A percentile compares a stretch with the other conserved stretches of the same genome.
phyloP scores from a whole-genome alignment of 2,329 filamentous ascomycete species.

The Aspergillus hortae region DNA sequence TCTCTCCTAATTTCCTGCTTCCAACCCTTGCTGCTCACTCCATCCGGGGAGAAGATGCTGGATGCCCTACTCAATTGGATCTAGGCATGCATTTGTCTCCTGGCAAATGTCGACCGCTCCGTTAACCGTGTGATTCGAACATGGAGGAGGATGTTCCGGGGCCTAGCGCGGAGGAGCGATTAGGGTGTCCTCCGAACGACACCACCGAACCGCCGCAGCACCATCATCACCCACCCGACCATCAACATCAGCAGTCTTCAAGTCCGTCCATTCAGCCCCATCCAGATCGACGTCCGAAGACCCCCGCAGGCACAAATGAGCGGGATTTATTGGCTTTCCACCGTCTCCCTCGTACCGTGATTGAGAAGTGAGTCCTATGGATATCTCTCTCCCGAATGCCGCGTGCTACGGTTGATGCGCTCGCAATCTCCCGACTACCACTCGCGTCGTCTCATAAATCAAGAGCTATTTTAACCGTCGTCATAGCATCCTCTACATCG shows the following conservation, averaged over 20 bases:
- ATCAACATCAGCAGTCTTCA: no score
- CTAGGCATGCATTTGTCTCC: conserved; percentile 10
- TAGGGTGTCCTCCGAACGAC: conserved; percentile 9
- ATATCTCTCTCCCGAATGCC: not conserved
- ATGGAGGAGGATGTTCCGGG: conserved; percentile 24
- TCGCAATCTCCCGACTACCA: not conserved
- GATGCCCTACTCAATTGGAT: conserved; percentile 14
- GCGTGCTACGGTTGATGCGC: not conserved
- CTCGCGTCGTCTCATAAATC: not conserved
- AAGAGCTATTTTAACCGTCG: conserved; percentile 17
- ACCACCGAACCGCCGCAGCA: conserved; percentile 2
- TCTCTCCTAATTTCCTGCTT: not conserved
- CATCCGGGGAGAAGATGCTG: conserved; percentile 7
- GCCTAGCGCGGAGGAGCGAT: conserved; percentile 13
- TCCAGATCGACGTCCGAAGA: conserved; percentile 6
- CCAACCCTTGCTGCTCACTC: conserved; percentile 8
- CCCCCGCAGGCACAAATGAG: conserved; percentile 4
- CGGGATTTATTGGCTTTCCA: conserved; percentile 16
- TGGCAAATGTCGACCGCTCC: conserved; percentile 16
- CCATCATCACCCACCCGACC: not conserved
- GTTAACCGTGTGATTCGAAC: conserved; percentile 9
- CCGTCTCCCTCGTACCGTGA: conserved; percentile 25
- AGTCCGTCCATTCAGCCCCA: conserved; percentile 2
- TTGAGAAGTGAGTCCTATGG: conserved; percentile 25
- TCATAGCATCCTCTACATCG: conserved; percentile 44